A percentile compares a stretch with the other conserved stretches of the same genome.
Conservation (phyloP, 306 rosid species). For the Senna tora region DNA sequence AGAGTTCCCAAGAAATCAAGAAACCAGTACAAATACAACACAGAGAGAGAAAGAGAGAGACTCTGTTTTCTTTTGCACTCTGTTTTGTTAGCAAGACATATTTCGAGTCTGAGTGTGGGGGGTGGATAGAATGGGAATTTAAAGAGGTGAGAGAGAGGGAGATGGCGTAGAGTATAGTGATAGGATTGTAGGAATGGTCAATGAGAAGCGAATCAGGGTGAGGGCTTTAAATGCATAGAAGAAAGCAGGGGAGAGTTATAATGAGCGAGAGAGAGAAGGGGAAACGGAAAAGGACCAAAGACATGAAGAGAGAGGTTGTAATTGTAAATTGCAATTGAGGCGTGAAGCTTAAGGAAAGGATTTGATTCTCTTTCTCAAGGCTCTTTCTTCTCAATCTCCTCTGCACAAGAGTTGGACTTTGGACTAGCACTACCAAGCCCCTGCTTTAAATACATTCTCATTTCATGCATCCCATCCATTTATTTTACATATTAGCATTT, state of each 20-base stretch:
- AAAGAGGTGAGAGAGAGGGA: slow-evolving; percentile 1
- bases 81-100: background rate
- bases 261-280: slow-evolving; percentile 34
- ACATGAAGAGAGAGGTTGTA: background rate
- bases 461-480: background rate
- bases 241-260: background rate
- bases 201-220: slow-evolving; percentile 24
- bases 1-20: slow-evolving; percentile 25
- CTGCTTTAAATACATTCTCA: background rate
- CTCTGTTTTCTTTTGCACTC: background rate
- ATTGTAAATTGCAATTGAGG: slow-evolving; percentile 10
- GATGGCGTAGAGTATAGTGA: background rate
- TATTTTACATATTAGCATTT: no score
- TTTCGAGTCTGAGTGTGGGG: background rate
- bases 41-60: background rate
- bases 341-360: slow-evolving; percentile 52
- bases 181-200: slow-evolving; percentile 30
- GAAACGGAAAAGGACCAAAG: background rate
- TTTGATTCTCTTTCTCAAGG: slow-evolving; percentile 69
- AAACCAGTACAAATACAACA: background rate
- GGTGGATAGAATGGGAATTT: no score
- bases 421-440: background rate
- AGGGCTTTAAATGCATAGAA: slow-evolving; percentile 37
- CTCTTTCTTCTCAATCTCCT: slow-evolving; percentile 42
- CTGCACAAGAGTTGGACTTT: background rate